These are phyloP conservation scores for Lizanozyma gosingica DNA, from an alignment of 1,139 yeast species.

Conservation along the genomic window DNA sequence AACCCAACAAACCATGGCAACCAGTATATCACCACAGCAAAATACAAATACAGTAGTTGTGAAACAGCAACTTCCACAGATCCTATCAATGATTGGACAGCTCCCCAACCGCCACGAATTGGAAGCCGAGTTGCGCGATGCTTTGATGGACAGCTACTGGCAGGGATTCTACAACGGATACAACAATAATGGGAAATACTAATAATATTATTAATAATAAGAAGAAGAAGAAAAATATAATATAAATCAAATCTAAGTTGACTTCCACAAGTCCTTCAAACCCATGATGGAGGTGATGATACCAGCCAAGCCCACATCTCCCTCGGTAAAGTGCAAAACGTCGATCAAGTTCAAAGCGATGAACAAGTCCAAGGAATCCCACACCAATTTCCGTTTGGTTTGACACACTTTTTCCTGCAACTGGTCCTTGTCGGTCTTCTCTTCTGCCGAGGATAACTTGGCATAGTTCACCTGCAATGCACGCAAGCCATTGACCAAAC, in stretches of 20 bases:
- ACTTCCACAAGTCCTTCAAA: slow-evolving; percentile 60
- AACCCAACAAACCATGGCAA: too few relatives aligned
- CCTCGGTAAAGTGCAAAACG: slow-evolving; percentile 60
- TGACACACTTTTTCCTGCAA: slow-evolving; percentile 9
- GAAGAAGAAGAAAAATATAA: too few relatives aligned
- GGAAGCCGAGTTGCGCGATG: neutral
- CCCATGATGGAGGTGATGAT: slow-evolving; percentile 75
- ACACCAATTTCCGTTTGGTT: slow-evolving; percentile 58
- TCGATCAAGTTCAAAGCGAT: slow-evolving; percentile 69
- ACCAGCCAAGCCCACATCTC: slow-evolving; percentile 81
- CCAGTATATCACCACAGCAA: too few relatives aligned
- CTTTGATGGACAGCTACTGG: slow-evolving; percentile 8
- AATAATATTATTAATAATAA: too few relatives aligned
- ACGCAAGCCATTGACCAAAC: slow-evolving; percentile 50
- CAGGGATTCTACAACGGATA: slow-evolving; percentile 3
- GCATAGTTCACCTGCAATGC: neutral
- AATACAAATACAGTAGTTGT: too few relatives aligned
- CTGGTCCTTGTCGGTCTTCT: slow-evolving; percentile 7
- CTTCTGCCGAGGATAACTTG: slow-evolving; percentile 6
- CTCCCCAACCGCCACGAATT: too few relatives aligned
- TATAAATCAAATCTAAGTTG: slow-evolving; percentile 10
- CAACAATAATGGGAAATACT: too few relatives aligned
- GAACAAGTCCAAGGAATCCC: slow-evolving; percentile 72
- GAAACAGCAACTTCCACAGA: too few relatives aligned
- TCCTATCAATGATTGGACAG: too few relatives aligned